Conservation (phyloP, 148 eudicot species). For the Silene conica region DNA sequence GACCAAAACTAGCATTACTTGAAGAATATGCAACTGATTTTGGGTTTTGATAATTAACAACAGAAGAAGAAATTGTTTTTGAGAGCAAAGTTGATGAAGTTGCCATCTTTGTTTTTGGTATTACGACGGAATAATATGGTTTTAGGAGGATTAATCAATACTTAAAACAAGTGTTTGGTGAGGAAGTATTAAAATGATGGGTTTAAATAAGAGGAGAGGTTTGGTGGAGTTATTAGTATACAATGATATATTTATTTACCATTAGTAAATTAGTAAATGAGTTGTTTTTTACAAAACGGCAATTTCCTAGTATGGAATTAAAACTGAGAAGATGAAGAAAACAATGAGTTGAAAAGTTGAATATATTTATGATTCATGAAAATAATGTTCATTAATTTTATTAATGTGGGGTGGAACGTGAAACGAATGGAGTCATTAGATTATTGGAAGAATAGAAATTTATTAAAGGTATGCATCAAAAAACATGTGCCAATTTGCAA, state of each 20-base stretch:
- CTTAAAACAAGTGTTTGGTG: not conserved
- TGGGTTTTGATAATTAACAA: not conserved
- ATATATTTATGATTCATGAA: not conserved
- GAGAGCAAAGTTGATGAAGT: conserved; percentile 16
- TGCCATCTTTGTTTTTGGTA: not conserved
- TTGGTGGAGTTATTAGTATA: not conserved
- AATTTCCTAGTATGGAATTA: no score
- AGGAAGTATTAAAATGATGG: not conserved
- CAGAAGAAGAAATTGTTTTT: conserved; percentile 17
- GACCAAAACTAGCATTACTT: not conserved
- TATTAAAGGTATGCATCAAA: not conserved
- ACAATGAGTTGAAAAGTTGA: not conserved
- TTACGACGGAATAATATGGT: not conserved
- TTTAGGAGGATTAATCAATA: not conserved
- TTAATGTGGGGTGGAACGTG: not conserved
- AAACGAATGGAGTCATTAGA: conserved; percentile 1
- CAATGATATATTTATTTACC: no score
- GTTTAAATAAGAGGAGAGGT: conserved; percentile 9
- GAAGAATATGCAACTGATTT: conserved; percentile 20
- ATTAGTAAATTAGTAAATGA: no score
- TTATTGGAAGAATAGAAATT: no score
- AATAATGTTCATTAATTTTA: not conserved
- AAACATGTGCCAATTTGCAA: not conserved
- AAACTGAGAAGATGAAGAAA: not conserved
- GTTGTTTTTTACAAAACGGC: no score